phyloP scores from a whole-genome alignment of 2,329 filamentous ascomycete genomes.

The Diaporthe sp. region DNA sequence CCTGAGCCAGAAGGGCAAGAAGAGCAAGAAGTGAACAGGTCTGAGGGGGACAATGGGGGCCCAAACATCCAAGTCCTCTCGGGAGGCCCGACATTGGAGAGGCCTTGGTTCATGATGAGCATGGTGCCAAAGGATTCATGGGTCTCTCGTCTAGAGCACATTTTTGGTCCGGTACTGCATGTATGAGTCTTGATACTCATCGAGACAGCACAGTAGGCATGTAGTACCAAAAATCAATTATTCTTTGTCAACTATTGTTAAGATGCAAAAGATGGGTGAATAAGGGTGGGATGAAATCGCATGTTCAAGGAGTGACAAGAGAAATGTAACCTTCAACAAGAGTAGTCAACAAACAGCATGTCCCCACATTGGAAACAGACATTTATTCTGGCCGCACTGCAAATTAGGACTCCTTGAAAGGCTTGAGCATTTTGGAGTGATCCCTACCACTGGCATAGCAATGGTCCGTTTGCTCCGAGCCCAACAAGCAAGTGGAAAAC shows the following conservation, averaged over 20 bases:
- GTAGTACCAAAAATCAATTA: background rate
- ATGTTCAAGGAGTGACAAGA: background rate
- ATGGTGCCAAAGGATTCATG: background rate
- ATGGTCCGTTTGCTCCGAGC: background rate
- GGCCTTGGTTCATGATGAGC: background rate
- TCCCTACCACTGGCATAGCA: no score
- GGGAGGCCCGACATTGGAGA: no score
- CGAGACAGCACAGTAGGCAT: background rate
- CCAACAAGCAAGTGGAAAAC: background rate
- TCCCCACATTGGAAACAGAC: no score
- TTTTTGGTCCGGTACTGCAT: background rate
- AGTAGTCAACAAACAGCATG: no score
- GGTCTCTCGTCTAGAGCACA: no score
- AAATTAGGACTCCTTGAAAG: no score
- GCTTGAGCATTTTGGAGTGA: no score
- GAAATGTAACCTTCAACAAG: no score
- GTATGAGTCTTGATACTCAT: background rate
- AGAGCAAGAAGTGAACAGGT: background rate
- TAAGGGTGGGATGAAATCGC: background rate
- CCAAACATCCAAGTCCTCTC: no score
- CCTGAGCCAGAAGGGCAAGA: background rate
- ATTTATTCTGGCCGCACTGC: no score
- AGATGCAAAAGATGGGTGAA: no score
- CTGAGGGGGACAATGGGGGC: accelerated
- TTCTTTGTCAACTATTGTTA: background rate